Base-by-base conservation (phyloP, 768 basidiomycete genomes). In the Agaricus blazei region DNA sequence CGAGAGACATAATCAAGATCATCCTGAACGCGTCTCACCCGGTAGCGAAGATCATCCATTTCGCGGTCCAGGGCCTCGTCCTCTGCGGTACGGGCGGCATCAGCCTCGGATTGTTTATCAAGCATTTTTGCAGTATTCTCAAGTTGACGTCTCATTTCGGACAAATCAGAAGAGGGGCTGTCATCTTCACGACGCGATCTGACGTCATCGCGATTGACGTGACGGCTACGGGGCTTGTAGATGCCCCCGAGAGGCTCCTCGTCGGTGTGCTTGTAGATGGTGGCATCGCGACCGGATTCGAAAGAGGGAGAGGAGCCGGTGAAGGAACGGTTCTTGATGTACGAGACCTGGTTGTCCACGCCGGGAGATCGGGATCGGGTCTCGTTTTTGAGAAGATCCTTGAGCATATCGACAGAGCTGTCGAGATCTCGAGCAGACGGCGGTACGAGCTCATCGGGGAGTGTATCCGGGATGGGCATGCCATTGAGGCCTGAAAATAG, bases 61-160 rank as follows among this genome's bases (percentile, higher is more conserved):
- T 98, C 97, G 44, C 87, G 80, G 52, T 95, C 91, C n/a, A 99
- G 76, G 48, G 79, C 88, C 54, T 97, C 94, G 63, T 98, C 94
- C 58, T 96, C 94, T 2, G 75, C 82, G 0, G 87, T 84, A 42
- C 81, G 74, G 2, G 72, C 62, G 0, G 81, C 81, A 51, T 82
- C 83, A 19, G 77, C 83, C n/a, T 85, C 84, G 0, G 85, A 75
- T 3, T 79, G 77, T 26, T 81, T 80, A 60, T 98, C 93, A 3
- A 98, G 78, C 80, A 87, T 81, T 51, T 83, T 79, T 9, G 90
- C 87, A 0, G 93, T 87, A 61, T 83, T 89, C 50, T 84, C 79
- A 1, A 98, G 75, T 65, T 85, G 82, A 8, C 89, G 82, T 69
- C 93, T 93, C 77, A 96, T 84, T 62, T 93, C 91, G n/a, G 78